Conservation (phyloP, 148 eudicot species). For the Oxyria digyna region DNA sequence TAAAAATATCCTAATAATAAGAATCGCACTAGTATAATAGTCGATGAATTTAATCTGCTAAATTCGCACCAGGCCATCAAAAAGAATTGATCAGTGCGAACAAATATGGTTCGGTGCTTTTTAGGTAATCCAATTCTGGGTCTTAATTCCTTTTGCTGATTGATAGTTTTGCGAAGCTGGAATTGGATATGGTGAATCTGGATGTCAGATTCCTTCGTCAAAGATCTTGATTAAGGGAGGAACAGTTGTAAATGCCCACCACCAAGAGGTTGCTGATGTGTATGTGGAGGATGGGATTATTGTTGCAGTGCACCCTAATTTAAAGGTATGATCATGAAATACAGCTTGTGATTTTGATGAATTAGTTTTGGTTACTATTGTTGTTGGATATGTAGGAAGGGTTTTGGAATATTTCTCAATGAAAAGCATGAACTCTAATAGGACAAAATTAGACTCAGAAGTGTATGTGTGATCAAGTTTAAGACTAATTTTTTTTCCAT, state of each 20-base stretch:
- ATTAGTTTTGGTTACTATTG: not conserved
- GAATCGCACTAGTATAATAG: not conserved
- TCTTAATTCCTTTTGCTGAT: not conserved
- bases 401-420: not conserved
- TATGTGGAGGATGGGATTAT: conserved; percentile 78
- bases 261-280: conserved; percentile 76
- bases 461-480: not conserved
- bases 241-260: conserved; percentile 84
- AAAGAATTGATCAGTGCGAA: not conserved
- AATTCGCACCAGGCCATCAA: not conserved
- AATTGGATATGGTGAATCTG: conserved; percentile 38
- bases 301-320: conserved; percentile 54
- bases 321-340: conserved; percentile 30
- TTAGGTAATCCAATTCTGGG: not conserved
- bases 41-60: not conserved
- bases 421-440: too few relatives aligned
- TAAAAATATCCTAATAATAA: not conserved
- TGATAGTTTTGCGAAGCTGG: conserved; percentile 69
- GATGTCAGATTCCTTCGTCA: conserved; percentile 33
- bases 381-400: not conserved
- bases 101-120: not conserved
- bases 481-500: not conserved
- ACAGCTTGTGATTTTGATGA: not conserved
- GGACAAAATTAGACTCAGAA: not conserved
- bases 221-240: conserved; percentile 92